Evolutionary conservation across 208 protist genomes (phyloP).

Genomic region (Crithidia brevicula): DNA sequence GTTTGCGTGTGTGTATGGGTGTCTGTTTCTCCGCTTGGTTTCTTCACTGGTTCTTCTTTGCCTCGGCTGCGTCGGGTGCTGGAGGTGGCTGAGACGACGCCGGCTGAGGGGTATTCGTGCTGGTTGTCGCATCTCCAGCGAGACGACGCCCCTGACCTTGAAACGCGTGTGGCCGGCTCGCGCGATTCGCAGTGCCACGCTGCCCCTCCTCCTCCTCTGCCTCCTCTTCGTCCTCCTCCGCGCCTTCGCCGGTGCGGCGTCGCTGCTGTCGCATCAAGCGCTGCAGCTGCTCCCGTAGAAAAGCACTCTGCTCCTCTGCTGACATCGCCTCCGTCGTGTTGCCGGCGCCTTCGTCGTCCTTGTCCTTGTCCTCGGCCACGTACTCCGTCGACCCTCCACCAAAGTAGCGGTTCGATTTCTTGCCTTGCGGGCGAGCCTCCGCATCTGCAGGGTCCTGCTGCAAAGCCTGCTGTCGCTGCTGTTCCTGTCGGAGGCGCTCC

Average conservation of each 20-base stretch:
- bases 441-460: constrained; percentile 18
- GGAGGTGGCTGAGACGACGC: background rate
- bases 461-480: constrained; percentile 15
- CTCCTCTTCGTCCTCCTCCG: constrained; percentile 10
- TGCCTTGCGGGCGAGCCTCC: constrained; percentile 14
- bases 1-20: no score
- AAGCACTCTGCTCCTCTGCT: constrained; percentile 17
- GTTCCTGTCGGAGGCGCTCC: constrained; percentile 29
- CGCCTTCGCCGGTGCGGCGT: background rate
- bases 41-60: constrained; percentile 21
- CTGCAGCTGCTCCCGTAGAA: constrained; percentile 28
- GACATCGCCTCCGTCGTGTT: constrained; percentile 8
- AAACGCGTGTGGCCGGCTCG: constrained; percentile 8
- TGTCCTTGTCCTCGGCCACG: constrained; percentile 30
- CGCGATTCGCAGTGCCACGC: background rate
- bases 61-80: background rate
- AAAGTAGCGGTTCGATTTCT: constrained; percentile 72
- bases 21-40: no score
- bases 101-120: background rate
- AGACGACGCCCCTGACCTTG: constrained; percentile 30
- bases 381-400: constrained; percentile 69
- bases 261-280: constrained; percentile 25
- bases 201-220: constrained; percentile 1
- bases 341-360: constrained; percentile 16
- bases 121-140: constrained; percentile 10